Conservation (phyloP, 148 eudicot species). For the Camellia lanceoleosa region DNA sequence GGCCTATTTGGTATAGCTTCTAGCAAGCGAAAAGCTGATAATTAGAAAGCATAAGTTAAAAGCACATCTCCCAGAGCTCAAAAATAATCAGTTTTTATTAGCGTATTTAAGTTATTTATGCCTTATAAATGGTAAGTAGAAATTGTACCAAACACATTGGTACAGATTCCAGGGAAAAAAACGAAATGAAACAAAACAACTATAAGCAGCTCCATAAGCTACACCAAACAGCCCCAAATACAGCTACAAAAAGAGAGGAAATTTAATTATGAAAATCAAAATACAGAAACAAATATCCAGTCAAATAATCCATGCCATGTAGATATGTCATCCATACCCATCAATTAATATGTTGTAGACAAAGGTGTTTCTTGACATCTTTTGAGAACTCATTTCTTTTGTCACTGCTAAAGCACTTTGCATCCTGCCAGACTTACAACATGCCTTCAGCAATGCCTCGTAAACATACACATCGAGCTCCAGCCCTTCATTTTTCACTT, state of each 20-base stretch:
- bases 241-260: not conserved
- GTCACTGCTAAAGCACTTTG: slow-evolving; percentile 98
- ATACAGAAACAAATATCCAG: not conserved
- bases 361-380: slow-evolving; percentile 78
- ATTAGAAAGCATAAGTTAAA: too few relatives aligned
- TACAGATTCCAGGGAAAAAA: too few relatives aligned
- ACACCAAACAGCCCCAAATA: too few relatives aligned
- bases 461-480: slow-evolving; percentile 83
- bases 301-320: slow-evolving; percentile 1
- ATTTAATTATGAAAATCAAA: not conserved
- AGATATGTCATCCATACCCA: slow-evolving; percentile 48
- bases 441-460: slow-evolving; percentile 95
- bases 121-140: too few relatives aligned
- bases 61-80: too few relatives aligned
- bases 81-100: too few relatives aligned
- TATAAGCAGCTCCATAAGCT: too few relatives aligned
- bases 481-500: slow-evolving; percentile 77
- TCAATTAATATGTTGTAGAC: slow-evolving; percentile 93
- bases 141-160: too few relatives aligned
- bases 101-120: too few relatives aligned
- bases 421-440: slow-evolving; percentile 98
- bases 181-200: too few relatives aligned
- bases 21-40: too few relatives aligned
- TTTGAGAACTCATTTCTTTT: slow-evolving; percentile 79
- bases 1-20: too few relatives aligned